These are phyloP conservation scores for Tuber melanosporum DNA, from an alignment of 495 filamentous ascomycete genomes.

Conservation along the genomic window DNA sequence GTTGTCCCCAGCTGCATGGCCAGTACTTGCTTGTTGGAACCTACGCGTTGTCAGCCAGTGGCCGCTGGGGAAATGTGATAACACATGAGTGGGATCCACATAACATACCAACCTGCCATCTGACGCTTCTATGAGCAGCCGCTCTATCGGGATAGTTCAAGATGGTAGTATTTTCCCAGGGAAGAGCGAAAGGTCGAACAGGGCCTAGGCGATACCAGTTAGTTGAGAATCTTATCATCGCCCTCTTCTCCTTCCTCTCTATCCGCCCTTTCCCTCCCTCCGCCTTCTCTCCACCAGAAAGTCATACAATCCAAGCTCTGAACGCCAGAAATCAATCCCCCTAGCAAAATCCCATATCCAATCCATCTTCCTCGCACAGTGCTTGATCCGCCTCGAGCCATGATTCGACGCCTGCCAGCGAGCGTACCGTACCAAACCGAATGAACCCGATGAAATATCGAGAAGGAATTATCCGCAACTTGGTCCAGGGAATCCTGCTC, in stretches of 20 bases:
- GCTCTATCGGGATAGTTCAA: slow-evolving; percentile 4
- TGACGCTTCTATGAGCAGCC: slow-evolving; percentile 17
- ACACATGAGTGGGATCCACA: not conserved
- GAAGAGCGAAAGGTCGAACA: slow-evolving; percentile 8
- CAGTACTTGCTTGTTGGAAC: slow-evolving; percentile 11
- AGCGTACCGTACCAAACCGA: not conserved
- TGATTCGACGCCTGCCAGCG: slow-evolving; percentile 5
- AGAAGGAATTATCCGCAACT: not conserved
- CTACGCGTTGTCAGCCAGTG: slow-evolving; percentile 9
- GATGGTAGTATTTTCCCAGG: slow-evolving; percentile 12
- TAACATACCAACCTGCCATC: slow-evolving; percentile 21
- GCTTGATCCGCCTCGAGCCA: slow-evolving; percentile 1
- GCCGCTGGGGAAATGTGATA: not conserved
- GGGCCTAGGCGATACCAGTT: not conserved
- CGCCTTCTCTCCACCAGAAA: not conserved
- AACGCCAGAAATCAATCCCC: not conserved
- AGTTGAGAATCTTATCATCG: not conserved
- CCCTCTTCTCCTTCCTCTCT: not conserved
- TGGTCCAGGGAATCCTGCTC: not conserved
- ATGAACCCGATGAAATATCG: not conserved
- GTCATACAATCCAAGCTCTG: not conserved
- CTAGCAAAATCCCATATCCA: not conserved
- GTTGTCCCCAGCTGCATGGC: slow-evolving; percentile 29
- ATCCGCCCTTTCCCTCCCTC: not conserved
- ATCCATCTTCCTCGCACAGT: not conserved